Conservation (phyloP, 2,329 filamentous ascomycete species). For the Colletotrichum agaves region DNA sequence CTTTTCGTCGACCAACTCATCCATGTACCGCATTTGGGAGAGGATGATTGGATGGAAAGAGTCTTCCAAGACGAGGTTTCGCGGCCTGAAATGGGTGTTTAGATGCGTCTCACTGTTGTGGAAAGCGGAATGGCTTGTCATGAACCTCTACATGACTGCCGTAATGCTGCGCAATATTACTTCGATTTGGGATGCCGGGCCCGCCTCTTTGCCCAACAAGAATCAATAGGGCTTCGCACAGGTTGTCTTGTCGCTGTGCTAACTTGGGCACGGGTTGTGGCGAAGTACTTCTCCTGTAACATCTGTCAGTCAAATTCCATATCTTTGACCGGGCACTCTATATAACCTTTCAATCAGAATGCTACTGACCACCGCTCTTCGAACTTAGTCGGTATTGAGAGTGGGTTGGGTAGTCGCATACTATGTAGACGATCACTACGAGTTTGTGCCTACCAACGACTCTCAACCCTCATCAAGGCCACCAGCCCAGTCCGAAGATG, state of each 20-base stretch:
- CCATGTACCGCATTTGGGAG: not conserved
- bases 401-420: constrained; percentile 3
- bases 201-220: not conserved
- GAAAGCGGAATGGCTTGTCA: constrained; percentile 17
- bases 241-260: constrained; percentile 42
- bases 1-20: not conserved
- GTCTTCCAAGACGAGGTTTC: not conserved
- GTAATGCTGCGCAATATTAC: no score
- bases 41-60: not conserved
- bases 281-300: constrained; percentile 40
- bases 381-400: constrained; percentile 3
- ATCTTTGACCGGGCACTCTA: not conserved
- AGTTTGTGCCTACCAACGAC: not conserved
- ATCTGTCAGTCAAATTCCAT: constrained; percentile 33
- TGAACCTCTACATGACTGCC: not conserved
- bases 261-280: constrained; percentile 41
- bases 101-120: not conserved
- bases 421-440: constrained; percentile 10
- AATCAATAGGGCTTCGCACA: constrained; percentile 42
- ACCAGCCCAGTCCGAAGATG: not conserved
- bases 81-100: not conserved
- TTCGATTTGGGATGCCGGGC: no score
- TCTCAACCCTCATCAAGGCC: no score
- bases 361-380: not conserved
- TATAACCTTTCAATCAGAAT: no score